Percentiles rank a stretch among this genome's conserved stretches.
These are phyloP conservation scores for Irpex sp. DNA, from an alignment of 1,284 basidiomycete species.

Conservation along the genomic window DNA sequence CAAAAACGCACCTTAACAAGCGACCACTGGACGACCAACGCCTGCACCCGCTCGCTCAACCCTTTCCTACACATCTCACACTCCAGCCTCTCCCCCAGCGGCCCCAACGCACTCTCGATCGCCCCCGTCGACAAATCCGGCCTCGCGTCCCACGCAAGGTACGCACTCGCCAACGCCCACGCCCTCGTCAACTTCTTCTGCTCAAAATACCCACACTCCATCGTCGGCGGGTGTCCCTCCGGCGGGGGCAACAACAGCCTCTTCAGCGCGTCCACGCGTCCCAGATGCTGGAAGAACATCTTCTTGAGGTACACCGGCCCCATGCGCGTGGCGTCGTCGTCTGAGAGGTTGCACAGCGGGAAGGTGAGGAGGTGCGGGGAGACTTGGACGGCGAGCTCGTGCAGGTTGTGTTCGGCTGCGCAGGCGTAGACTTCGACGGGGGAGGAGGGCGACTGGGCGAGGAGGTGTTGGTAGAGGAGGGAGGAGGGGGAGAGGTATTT, in stretches of 20 bases:
- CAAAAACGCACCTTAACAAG: constrained; percentile 61
- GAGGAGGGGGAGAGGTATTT: constrained; percentile 23
- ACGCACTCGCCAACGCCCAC: constrained; percentile 37
- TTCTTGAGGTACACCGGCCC: constrained; percentile 35
- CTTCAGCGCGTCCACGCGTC: constrained; percentile 36
- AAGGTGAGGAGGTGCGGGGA: constrained; percentile 34
- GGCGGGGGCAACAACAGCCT: constrained; percentile 35
- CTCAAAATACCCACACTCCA: constrained; percentile 32
- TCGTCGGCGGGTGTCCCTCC: constrained; percentile 32
- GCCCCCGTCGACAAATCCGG: constrained; percentile 33
- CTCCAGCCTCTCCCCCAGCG: constrained; percentile 30
- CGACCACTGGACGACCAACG: constrained; percentile 72
- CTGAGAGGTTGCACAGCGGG: constrained; percentile 29
- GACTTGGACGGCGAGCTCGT: constrained; percentile 32
- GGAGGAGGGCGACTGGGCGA: constrained; percentile 30
- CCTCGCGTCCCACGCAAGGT: constrained; percentile 37
- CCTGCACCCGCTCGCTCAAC: constrained; percentile 63
- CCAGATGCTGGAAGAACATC: constrained; percentile 39
- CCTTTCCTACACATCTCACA: constrained; percentile 53
- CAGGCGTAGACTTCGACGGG: constrained; percentile 34
- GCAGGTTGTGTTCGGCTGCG: constrained; percentile 31
- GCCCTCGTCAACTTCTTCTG: constrained; percentile 38
- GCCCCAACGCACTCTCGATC: constrained; percentile 32
- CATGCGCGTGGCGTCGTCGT: constrained; percentile 31
- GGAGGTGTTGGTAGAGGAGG: constrained; percentile 29